A percentile compares a stretch with the other conserved stretches of the same genome.
These are phyloP conservation scores for Salix exigua DNA, from an alignment of 345 rosid genomes.

Conservation along the genomic window DNA sequence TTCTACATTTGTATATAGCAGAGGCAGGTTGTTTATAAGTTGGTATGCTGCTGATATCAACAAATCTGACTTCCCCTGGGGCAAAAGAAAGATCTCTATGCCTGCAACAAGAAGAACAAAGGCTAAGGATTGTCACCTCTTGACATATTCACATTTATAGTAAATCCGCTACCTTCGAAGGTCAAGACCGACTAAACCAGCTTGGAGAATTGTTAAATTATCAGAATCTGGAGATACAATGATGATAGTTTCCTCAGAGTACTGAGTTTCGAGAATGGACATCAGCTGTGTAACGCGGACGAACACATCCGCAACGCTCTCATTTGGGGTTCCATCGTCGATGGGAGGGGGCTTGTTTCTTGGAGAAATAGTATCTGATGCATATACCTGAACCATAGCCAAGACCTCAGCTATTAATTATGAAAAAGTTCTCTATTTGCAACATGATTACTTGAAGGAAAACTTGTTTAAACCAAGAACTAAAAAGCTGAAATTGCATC, in stretches of 20 bases:
- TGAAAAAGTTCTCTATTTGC: too few species aligned
- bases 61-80: slow-evolving; percentile 76
- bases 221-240: slow-evolving; percentile 91
- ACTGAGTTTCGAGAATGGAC: slow-evolving; percentile 94
- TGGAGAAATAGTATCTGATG: slow-evolving; percentile 68
- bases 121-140: background rate
- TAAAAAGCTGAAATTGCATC: background rate
- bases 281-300: slow-evolving; percentile 87
- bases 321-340: slow-evolving; percentile 91
- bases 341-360: slow-evolving; percentile 84
- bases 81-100: slow-evolving; percentile 68
- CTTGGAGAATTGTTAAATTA: slow-evolving; percentile 75
- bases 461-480: background rate
- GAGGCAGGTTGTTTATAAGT: slow-evolving; percentile 83
- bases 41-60: slow-evolving; percentile 70
- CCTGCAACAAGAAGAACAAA: slow-evolving; percentile 35
- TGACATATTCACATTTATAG: background rate
- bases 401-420: background rate
- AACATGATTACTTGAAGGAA: background rate
- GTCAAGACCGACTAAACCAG: slow-evolving; percentile 80
- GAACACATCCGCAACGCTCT: slow-evolving; percentile 81
- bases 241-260: slow-evolving; percentile 66
- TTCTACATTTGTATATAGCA: slow-evolving; percentile 68
- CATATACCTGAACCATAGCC: slow-evolving; percentile 55
- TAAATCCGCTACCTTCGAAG: slow-evolving; percentile 53